Conservation (phyloP, 768 basidiomycete genomes). For the Boletus patriciae region DNA sequence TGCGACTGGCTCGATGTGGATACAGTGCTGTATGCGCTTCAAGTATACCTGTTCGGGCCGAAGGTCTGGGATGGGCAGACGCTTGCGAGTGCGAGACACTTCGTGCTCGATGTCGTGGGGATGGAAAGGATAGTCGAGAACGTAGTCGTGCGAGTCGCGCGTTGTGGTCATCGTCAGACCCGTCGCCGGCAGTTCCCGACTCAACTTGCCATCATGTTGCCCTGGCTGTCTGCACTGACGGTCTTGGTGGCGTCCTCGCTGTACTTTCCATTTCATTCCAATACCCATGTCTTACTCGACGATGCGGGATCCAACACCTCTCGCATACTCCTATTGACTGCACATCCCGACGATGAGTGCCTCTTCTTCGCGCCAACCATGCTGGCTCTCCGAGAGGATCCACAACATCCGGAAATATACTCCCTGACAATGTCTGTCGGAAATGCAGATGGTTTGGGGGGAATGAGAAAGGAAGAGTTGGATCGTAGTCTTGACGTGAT, state of each 20-base stretch:
- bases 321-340: conserved; percentile 70
- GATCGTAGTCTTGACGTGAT: conserved; percentile 62
- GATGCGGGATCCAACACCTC: background rate
- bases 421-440: conserved; percentile 79
- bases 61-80: conserved; percentile 68
- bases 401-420: conserved; percentile 39
- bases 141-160: conserved; percentile 20
- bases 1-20: conserved; percentile 40
- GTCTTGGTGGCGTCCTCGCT: conserved; percentile 22
- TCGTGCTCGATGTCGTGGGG: conserved; percentile 16
- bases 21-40: conserved; percentile 54
- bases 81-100: conserved; percentile 29
- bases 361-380: conserved; percentile 93
- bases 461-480: conserved; percentile 58
- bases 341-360: conserved; percentile 94
- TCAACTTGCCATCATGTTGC: conserved; percentile 10
- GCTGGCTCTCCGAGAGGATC: conserved; percentile 43
- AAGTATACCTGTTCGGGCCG: conserved; percentile 76
- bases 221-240: conserved; percentile 17
- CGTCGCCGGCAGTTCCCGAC: conserved; percentile 23
- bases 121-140: conserved; percentile 20
- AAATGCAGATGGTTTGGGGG: conserved; percentile 76
- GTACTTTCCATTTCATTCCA: conserved; percentile 27
- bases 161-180: conserved; percentile 24
- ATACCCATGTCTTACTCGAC: conserved; percentile 22